Conservation (phyloP, 352 stramenopile genomes). For the Thalassiosira allenii region DNA sequence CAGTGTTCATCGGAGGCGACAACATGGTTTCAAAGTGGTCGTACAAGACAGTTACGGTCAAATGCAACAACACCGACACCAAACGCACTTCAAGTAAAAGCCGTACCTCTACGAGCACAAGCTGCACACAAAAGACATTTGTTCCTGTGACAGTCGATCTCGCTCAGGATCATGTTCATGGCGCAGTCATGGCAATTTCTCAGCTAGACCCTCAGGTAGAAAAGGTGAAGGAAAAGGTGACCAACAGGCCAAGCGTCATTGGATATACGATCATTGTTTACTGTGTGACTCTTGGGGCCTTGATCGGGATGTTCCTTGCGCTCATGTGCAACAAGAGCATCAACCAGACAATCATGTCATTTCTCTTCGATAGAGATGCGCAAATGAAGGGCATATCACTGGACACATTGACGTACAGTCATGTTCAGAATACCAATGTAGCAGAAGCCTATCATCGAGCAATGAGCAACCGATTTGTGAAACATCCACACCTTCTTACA, state of each 20-base stretch:
- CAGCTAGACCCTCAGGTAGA: constrained; percentile 75
- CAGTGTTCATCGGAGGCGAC: constrained; percentile 85
- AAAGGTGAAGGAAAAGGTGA: constrained; percentile 32
- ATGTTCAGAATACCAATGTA: constrained; percentile 80
- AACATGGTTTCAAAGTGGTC: constrained; percentile 85
- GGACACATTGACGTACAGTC: constrained; percentile 85
- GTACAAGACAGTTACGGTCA: constrained; percentile 67
- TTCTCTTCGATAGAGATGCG: constrained; percentile 74
- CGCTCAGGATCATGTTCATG: constrained; percentile 69
- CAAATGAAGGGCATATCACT: constrained; percentile 84
- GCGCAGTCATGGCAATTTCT: constrained; percentile 85
- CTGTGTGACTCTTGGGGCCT: constrained; percentile 75
- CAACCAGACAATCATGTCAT: constrained; percentile 65
- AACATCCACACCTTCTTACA: constrained; percentile 84
- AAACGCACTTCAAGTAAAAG: constrained; percentile 28
- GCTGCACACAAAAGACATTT: constrained; percentile 62
- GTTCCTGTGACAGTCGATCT: constrained; percentile 79
- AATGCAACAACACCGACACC: constrained; percentile 46
- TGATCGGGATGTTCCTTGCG: constrained; percentile 84
- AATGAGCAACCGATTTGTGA: constrained; percentile 85
- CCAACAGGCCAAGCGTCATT: constrained; percentile 42
- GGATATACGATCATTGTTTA: constrained; percentile 85
- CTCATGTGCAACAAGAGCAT: constrained; percentile 82
- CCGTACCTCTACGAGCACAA: constrained; percentile 24
- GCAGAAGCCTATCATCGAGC: constrained; percentile 83